Base-by-base conservation (phyloP, 2,329 filamentous ascomycete species). In the Cercospora sojina region DNA sequence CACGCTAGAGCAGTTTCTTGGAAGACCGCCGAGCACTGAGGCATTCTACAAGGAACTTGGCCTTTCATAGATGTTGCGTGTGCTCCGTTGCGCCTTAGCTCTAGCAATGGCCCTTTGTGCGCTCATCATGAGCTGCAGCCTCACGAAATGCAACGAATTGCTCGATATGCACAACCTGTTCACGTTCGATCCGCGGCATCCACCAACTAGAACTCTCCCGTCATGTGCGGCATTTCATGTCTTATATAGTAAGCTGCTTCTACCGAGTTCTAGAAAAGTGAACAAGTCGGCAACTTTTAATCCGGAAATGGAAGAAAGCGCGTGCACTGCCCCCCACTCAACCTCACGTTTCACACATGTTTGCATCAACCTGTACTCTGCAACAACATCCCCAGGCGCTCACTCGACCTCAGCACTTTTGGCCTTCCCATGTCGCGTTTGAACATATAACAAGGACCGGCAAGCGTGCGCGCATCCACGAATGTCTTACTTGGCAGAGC, bases 31-130 rank as follows among this genome's bases (percentile, higher is more conserved):
- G 0, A 92, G 86, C 76, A 88, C 87, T 0, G 90, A 94, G 75
- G 87, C 91, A 0, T 95, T 95, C 75, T 94, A 93, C 79, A 85
- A 86, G 78, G 91, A 94, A 76, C 81, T 95, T 59, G 91, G 91
- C n/a, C 69, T 82, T 4, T 67, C 64, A 47, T 63, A 63, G 51
- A 63, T 53, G 12, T 31, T 41, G 49, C 32, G 18, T 43, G 57
- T 59, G 32, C n/a, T 8, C n/a, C 8, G n/a, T 57, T 13, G 53
- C 53, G n/a, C 53, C 10, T 32, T 20, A 18, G 53, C 53, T 29
- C 27, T 57, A 29, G 47, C 23, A 25, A 53, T 53, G 23, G 7
- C 20, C 43, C 4, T 10, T 12, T 49, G 25, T 20, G 23, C 23
- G 47, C 23, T 27, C 53, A 13, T 35, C 9, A 57, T 9, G 18